Evolutionary conservation across 2,329 filamentous ascomycete genomes (phyloP).

Genomic region (Penicillium vulpinum): DNA sequence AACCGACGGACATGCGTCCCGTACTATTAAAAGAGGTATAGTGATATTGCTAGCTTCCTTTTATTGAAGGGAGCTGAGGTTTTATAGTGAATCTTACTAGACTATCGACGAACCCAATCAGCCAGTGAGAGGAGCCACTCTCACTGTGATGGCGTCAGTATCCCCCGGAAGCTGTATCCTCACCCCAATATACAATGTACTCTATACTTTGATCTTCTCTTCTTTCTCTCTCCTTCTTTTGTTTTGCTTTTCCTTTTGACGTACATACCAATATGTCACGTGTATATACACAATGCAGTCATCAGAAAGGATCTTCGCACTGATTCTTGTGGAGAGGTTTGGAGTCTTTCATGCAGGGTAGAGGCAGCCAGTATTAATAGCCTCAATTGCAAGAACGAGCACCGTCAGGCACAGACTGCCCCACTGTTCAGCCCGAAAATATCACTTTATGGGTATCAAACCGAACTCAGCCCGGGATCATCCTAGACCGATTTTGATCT

Average conservation of each 20-base stretch:
- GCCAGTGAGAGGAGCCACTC: not conserved
- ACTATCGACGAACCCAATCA: not conserved
- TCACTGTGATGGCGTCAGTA: not conserved
- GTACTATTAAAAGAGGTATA: not conserved
- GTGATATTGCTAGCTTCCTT: not conserved
- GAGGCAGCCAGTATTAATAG: slow-evolving; percentile 6
- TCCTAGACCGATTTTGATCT: slow-evolving; percentile 4
- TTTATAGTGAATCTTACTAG: not conserved
- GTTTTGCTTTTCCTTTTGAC: not conserved
- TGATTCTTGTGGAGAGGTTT: not conserved
- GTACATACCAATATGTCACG: not conserved
- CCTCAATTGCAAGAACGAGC: not conserved
- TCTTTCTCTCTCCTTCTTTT: not conserved
- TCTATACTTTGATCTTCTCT: not conserved
- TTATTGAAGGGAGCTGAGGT: not conserved
- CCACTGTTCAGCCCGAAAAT: not conserved
- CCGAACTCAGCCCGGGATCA: not conserved
- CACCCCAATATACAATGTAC: not conserved
- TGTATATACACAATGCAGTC: not conserved
- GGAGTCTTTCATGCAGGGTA: slow-evolving; percentile 3
- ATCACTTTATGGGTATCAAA: not conserved
- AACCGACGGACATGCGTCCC: not conserved
- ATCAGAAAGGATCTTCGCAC: not conserved
- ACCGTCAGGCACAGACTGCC: not conserved
- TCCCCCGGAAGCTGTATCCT: not conserved